These are phyloP conservation scores for Penicillium brevicompactum DNA, from an alignment of 2,329 filamentous ascomycete genomes.

Conservation along the genomic window DNA sequence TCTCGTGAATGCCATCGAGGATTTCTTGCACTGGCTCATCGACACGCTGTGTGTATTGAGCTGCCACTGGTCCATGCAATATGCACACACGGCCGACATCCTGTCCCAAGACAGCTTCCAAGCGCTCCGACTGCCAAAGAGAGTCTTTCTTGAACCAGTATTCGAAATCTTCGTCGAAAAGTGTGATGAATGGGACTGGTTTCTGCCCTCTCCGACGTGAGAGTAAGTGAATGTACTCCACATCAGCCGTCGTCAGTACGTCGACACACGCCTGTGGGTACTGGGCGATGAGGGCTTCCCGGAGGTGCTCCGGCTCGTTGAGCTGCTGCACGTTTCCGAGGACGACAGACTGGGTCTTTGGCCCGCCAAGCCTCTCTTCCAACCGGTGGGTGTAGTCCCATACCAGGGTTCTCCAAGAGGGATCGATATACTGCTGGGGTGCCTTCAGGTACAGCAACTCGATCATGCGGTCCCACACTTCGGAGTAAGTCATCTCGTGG, in stretches of 20 bases:
- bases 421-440: slow-evolving; percentile 47
- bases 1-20: slow-evolving; percentile 80
- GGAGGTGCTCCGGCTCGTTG: not conserved
- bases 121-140: slow-evolving; percentile 94
- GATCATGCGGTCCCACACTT: slow-evolving; percentile 79
- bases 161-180: slow-evolving; percentile 90
- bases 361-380: slow-evolving; percentile 66
- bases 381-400: slow-evolving; percentile 89
- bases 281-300: slow-evolving; percentile 14
- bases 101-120: slow-evolving; percentile 88
- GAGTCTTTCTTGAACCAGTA: slow-evolving; percentile 99
- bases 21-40: slow-evolving; percentile 94
- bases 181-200: slow-evolving; percentile 89
- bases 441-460: slow-evolving; percentile 69
- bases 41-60: slow-evolving; percentile 78
- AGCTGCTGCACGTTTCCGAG: slow-evolving; percentile 40
- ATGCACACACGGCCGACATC: slow-evolving; percentile 94
- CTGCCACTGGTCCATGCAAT: slow-evolving; percentile 87
- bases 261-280: slow-evolving; percentile 83
- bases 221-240: slow-evolving; percentile 88
- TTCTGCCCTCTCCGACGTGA: slow-evolving; percentile 88
- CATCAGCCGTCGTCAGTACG: slow-evolving; percentile 93
- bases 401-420: slow-evolving; percentile 88
- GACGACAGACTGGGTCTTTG: slow-evolving; percentile 66
- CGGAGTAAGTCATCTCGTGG: slow-evolving; percentile 90